Conservation (phyloP, 495 filamentous ascomycete species). For the Neurospora tetrasperma region DNA sequence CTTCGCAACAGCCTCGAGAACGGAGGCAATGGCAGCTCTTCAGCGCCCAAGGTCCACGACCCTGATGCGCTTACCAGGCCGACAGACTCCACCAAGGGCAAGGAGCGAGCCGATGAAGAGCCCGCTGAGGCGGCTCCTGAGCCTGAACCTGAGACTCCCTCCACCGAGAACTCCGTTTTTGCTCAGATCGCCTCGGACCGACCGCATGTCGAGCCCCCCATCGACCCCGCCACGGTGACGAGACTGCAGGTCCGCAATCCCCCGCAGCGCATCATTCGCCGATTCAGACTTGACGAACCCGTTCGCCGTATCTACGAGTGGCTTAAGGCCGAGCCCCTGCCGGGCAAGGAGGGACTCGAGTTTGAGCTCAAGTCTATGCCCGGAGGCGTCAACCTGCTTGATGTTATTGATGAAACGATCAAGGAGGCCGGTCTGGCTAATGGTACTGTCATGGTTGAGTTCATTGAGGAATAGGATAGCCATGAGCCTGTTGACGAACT, state of each 20-base stretch:
- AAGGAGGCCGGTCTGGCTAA: slow-evolving; percentile 80
- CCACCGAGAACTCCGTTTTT: slow-evolving; percentile 41
- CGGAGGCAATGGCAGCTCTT: slow-evolving; percentile 8
- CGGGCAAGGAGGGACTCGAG: slow-evolving; percentile 61
- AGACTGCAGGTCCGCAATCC: slow-evolving; percentile 86
- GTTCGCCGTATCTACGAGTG: slow-evolving; percentile 87
- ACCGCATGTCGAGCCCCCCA: slow-evolving; percentile 67
- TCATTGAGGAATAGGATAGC: slow-evolving; percentile 47
- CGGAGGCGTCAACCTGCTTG: slow-evolving; percentile 73
- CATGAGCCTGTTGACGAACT: neutral
- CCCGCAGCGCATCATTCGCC: slow-evolving; percentile 67
- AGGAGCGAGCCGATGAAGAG: slow-evolving; percentile 40
- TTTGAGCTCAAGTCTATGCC: slow-evolving; percentile 71
- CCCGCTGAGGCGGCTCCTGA: neutral
- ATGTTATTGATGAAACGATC: slow-evolving; percentile 59
- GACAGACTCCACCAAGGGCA: slow-evolving; percentile 45
- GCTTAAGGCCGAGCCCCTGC: slow-evolving; percentile 74
- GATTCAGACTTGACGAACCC: slow-evolving; percentile 69
- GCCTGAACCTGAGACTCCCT: slow-evolving; percentile 11
- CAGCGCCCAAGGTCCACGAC: slow-evolving; percentile 42
- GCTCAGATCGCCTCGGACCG: slow-evolving; percentile 54
- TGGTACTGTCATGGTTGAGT: slow-evolving; percentile 88
- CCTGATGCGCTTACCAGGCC: slow-evolving; percentile 75
- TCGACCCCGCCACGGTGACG: slow-evolving; percentile 60
- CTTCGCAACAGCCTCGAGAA: slow-evolving; percentile 68